Evolutionary conservation across 768 basidiomycete species (phyloP).

Genomic region (Wakefieldia striispora): DNA sequence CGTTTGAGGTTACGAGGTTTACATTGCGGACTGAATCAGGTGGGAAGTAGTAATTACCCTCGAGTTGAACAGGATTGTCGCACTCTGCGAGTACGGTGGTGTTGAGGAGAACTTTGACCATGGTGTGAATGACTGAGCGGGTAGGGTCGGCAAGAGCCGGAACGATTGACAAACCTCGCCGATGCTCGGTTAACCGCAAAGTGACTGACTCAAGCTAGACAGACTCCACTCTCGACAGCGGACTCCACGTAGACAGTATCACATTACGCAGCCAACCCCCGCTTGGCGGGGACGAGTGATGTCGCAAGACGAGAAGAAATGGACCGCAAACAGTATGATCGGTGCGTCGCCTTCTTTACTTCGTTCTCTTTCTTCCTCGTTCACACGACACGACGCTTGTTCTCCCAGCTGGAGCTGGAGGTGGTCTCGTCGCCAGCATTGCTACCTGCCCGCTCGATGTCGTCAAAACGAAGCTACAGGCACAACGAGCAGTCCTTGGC

Average conservation of each 20-base stretch:
- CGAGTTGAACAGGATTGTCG: slow-evolving; percentile 52
- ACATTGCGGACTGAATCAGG: slow-evolving; percentile 47
- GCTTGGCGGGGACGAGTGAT: slow-evolving; percentile 66
- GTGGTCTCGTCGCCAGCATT: slow-evolving; percentile 88
- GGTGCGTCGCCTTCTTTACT: slow-evolving; percentile 45
- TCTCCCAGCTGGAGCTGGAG: slow-evolving; percentile 83
- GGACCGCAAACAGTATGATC: slow-evolving; percentile 80
- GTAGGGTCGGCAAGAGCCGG: slow-evolving; percentile 20
- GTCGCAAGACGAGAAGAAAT: slow-evolving; percentile 56
- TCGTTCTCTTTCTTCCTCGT: not conserved
- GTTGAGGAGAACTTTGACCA: slow-evolving; percentile 52
- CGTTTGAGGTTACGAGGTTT: slow-evolving; percentile 49
- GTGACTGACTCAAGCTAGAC: not conserved
- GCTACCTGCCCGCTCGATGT: slow-evolving; percentile 98
- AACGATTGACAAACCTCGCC: not conserved
- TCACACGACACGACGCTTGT: not conserved
- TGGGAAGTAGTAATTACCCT: slow-evolving; percentile 76
- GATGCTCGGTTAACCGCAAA: slow-evolving; percentile 1
- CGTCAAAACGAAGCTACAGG: slow-evolving; percentile 95
- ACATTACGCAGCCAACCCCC: slow-evolving; percentile 32
- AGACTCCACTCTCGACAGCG: too few relatives aligned
- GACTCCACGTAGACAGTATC: too few relatives aligned
- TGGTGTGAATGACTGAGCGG: slow-evolving; percentile 13
- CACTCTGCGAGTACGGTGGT: slow-evolving; percentile 58
- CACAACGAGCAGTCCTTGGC: slow-evolving; percentile 73